These are phyloP conservation scores for Phoma sp. DNA, from an alignment of 2,329 filamentous ascomycete species.

Conservation along the genomic window DNA sequence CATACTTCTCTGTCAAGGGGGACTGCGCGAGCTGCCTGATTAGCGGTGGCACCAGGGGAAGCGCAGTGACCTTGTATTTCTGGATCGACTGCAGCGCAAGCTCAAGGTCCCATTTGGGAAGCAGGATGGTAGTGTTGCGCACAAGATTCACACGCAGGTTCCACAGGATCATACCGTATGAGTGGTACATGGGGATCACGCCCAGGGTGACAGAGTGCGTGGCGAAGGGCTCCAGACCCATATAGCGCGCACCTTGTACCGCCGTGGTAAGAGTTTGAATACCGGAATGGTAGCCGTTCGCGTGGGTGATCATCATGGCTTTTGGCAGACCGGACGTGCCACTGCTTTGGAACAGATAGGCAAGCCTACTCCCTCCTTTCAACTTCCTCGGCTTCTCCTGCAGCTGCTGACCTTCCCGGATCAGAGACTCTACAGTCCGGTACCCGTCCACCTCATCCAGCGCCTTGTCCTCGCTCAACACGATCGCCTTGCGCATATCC, in stretches of 20 bases:
- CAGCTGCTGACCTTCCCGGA: constrained; percentile 25
- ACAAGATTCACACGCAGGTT: constrained; percentile 36
- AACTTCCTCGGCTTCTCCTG: constrained; percentile 27
- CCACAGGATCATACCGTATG: constrained; percentile 42
- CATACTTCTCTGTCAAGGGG: constrained; percentile 36
- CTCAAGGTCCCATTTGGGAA: constrained; percentile 38
- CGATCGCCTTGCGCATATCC: constrained; percentile 30
- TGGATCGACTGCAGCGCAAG: constrained; percentile 34
- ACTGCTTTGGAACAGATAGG: constrained; percentile 39
- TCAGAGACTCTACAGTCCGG: constrained; percentile 34
- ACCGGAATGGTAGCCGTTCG: constrained; percentile 33
- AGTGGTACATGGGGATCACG: constrained; percentile 42
- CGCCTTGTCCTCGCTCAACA: constrained; percentile 32
- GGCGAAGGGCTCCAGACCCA: constrained; percentile 28
- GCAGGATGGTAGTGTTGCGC: constrained; percentile 30
- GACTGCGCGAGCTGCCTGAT: constrained; percentile 37
- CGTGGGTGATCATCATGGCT: constrained; percentile 43
- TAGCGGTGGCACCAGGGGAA: constrained; percentile 38
- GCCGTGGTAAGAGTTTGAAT: constrained; percentile 35
- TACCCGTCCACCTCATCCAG: constrained; percentile 26
- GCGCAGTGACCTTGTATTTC: constrained; percentile 32
- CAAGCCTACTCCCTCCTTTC: constrained; percentile 32
- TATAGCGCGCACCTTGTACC: constrained; percentile 28
- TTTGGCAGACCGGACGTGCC: constrained; percentile 43
- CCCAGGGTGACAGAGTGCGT: constrained; percentile 24